A percentile compares a stretch with the other conserved stretches of the same genome.
phyloP scores from a whole-genome alignment of 2,329 filamentous ascomycete species.

The Pseudogymnoascus sp. region DNA sequence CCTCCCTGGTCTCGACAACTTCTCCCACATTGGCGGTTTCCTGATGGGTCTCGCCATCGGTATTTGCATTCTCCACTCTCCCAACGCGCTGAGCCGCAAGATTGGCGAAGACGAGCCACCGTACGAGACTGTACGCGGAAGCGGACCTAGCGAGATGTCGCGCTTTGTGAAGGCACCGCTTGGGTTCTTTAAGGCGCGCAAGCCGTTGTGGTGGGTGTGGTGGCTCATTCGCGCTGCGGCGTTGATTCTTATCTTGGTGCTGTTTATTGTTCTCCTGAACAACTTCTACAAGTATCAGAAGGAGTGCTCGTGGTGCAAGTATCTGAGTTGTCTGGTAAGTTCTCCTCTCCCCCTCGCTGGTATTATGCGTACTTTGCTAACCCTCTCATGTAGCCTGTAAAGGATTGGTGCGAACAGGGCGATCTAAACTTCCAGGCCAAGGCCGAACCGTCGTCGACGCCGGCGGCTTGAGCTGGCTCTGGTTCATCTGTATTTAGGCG shows the following conservation, averaged over 20 bases:
- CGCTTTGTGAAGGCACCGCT: slow-evolving; percentile 53
- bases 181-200: slow-evolving; percentile 85
- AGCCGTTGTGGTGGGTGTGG: slow-evolving; percentile 95
- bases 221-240: slow-evolving; percentile 78
- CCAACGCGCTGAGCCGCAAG: slow-evolving; percentile 65
- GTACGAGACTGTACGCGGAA: slow-evolving; percentile 57
- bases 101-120: slow-evolving; percentile 62
- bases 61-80: slow-evolving; percentile 80
- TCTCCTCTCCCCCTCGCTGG: background rate
- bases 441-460: background rate
- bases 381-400: slow-evolving; percentile 43
- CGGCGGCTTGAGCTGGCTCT: background rate
- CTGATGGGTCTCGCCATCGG: slow-evolving; percentile 84
- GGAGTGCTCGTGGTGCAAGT: slow-evolving; percentile 88
- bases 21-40: slow-evolving; percentile 94
- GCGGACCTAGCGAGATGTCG: slow-evolving; percentile 24
- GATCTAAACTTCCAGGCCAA: background rate
- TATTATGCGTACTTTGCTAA: slow-evolving; percentile 19
- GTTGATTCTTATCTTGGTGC: slow-evolving; percentile 70
- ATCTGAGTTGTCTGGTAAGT: slow-evolving; percentile 85
- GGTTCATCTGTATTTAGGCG: background rate
- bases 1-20: slow-evolving; percentile 90
- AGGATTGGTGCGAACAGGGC: slow-evolving; percentile 52
- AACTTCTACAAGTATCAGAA: slow-evolving; percentile 81
- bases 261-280: slow-evolving; percentile 77